These are phyloP conservation scores for Rhizopus microsporus DNA, from an alignment of 371 early-diverging fungal genomes.

Conservation along the genomic window DNA sequence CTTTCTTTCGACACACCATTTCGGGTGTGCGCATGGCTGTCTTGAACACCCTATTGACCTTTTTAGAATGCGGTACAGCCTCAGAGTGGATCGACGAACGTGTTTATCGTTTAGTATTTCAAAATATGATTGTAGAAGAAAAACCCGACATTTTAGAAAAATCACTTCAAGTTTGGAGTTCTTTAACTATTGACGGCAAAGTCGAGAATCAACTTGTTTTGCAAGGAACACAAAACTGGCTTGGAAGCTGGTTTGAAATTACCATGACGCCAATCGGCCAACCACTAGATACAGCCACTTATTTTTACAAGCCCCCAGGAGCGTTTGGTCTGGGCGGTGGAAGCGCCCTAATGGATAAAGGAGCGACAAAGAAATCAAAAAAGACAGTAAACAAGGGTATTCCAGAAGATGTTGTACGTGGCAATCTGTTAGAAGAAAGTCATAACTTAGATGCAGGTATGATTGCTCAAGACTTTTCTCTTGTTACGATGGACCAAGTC, in stretches of 20 bases:
- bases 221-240: conserved; percentile 46
- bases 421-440: conserved; percentile 22
- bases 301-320: conserved; percentile 66
- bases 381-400: conserved; percentile 20
- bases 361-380: conserved; percentile 22
- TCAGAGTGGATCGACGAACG: conserved; percentile 78
- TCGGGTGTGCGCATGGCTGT: conserved; percentile 86
- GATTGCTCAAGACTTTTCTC: conserved; percentile 87
- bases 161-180: conserved; percentile 74
- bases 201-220: conserved; percentile 39
- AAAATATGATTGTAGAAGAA: conserved; percentile 92
- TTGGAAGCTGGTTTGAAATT: conserved; percentile 56
- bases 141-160: conserved; percentile 65
- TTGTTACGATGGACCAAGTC: conserved; percentile 76
- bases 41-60: conserved; percentile 75
- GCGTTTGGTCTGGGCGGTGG: conserved; percentile 45
- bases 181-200: conserved; percentile 44
- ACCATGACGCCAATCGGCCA: conserved; percentile 80
- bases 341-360: conserved; percentile 14
- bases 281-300: conserved; percentile 64
- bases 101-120: conserved; percentile 79
- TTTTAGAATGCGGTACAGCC: conserved; percentile 68
- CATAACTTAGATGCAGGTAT: conserved; percentile 89
- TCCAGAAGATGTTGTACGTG: conserved; percentile 13
- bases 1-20: conserved; percentile 94